phyloP scores from a whole-genome alignment of 2,329 filamentous ascomycete species.

The Aspergillus candidus region DNA sequence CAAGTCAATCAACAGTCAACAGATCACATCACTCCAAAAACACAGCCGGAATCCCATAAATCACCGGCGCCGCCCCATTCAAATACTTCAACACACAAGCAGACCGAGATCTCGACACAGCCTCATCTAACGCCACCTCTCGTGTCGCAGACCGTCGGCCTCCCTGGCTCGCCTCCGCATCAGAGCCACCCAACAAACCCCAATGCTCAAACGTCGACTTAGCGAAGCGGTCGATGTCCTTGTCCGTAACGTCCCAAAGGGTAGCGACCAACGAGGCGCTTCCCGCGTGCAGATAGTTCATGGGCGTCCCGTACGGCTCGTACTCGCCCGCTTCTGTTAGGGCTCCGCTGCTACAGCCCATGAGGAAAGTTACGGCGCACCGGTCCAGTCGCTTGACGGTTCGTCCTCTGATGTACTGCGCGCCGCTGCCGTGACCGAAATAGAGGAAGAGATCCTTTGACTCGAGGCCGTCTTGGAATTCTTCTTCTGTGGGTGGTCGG shows the following conservation, averaged over 20 bases:
- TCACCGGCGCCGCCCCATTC: conserved; percentile 86
- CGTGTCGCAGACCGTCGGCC: too few relatives aligned
- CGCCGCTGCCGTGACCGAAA: conserved; percentile 92
- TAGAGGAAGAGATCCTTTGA: conserved; percentile 73
- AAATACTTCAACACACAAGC: conserved; percentile 86
- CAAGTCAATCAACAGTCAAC: neutral
- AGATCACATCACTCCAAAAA: conserved; percentile 52
- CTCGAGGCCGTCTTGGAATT: conserved; percentile 65
- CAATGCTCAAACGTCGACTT: conserved; percentile 73
- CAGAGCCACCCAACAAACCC: conserved; percentile 62
- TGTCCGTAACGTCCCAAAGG: conserved; percentile 96
- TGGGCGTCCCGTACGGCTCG: conserved; percentile 82
- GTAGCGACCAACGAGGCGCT: conserved; percentile 83
- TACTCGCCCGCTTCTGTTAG: conserved; percentile 78
- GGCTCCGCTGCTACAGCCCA: conserved; percentile 86
- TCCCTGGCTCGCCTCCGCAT: conserved; percentile 5
- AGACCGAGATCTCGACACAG: conserved; percentile 66
- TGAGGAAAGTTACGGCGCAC: conserved; percentile 79
- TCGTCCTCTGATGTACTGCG: conserved; percentile 84
- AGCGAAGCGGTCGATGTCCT: conserved; percentile 91
- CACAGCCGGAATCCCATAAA: conserved; percentile 83
- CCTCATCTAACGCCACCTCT: conserved; percentile 63
- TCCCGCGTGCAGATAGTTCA: conserved; percentile 87
- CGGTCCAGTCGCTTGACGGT: conserved; percentile 71
- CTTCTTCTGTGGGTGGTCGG: conserved; percentile 65